Base-by-base conservation (phyloP, 1,284 basidiomycete species). In the Mycena citricolor region DNA sequence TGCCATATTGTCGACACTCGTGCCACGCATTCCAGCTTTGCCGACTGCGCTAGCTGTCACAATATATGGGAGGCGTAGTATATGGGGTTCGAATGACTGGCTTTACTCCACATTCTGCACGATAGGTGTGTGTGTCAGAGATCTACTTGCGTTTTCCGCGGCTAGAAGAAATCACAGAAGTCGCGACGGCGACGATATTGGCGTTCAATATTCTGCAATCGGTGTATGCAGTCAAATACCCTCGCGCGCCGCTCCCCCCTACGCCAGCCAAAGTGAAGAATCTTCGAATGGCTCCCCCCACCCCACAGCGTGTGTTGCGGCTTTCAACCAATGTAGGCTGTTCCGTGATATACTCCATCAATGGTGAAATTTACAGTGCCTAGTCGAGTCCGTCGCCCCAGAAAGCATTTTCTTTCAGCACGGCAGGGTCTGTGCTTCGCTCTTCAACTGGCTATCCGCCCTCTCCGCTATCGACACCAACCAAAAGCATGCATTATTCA, bases 381-480 rank as follows among this genome's bases (percentile, higher is more conserved):
- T 45, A 80, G 76, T 63, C 74, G 25, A 76, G 66, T 38, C 77
- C 79, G 7, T 76, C 78, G 51, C 60, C 63, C 0, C 79, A 81
- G 55, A 79, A 74, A 52, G 64, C 78, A 1, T 80, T 80, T 54
- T 63, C 69, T 13, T 68, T 70, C 41, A 69, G 64, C 4, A 61
- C 64, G 1, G 57, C 62, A 2, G 43, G 54, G 16, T 61, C 62
- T 10, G 54, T 58, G 32, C 49, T 51, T 10, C 39, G 41, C 22
- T 37, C 36, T 10, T 48, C 56, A 3, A 50, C 49, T 11, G 45
- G 57, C 5, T 57, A 79, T 53, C 69, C 67, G 4, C 56, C 66
- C 13, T 77, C 77, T 19, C 75, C 79, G 4, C 54, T 70, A 13
- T 78, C 76, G 19, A 78, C 76, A 1, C 77, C 78, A 19, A 76